Conservation (phyloP, 441 rosid genomes). For the Populus hybrid region DNA sequence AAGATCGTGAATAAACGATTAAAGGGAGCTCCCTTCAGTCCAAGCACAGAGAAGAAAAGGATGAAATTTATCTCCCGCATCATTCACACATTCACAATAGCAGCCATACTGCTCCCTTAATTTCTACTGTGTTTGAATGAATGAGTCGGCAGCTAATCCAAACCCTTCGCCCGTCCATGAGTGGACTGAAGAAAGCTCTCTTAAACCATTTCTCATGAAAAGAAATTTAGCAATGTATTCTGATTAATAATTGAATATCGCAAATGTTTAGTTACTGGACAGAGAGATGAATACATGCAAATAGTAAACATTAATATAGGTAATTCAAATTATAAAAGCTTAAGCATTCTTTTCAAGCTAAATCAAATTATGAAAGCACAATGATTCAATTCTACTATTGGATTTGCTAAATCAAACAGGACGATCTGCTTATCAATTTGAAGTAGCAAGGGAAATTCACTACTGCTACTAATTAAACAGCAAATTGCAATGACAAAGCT, state of each 20-base stretch:
- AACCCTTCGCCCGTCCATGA: slow-evolving; percentile 34
- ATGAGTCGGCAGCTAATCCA: slow-evolving; percentile 53
- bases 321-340: not conserved
- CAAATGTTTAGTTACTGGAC: not conserved
- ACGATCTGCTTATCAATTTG: not conserved
- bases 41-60: slow-evolving; percentile 42
- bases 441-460: not conserved
- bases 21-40: slow-evolving; percentile 57
- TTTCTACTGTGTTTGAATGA: slow-evolving; percentile 43
- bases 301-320: not conserved
- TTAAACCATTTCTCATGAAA: slow-evolving; percentile 16
- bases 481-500: not conserved
- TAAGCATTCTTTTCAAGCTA: not conserved
- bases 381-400: not conserved
- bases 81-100: slow-evolving; percentile 51
- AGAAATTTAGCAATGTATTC: not conserved
- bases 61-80: slow-evolving; percentile 48
- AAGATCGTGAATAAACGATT: not conserved
- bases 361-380: not conserved
- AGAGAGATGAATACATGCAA: not conserved
- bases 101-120: not conserved
- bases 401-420: not conserved
- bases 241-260: not conserved
- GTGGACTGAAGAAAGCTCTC: slow-evolving; percentile 56
- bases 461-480: not conserved